phyloP scores from a whole-genome alignment of 192 early-diverging fungal genomes.

The Funneliformis geosporum region DNA sequence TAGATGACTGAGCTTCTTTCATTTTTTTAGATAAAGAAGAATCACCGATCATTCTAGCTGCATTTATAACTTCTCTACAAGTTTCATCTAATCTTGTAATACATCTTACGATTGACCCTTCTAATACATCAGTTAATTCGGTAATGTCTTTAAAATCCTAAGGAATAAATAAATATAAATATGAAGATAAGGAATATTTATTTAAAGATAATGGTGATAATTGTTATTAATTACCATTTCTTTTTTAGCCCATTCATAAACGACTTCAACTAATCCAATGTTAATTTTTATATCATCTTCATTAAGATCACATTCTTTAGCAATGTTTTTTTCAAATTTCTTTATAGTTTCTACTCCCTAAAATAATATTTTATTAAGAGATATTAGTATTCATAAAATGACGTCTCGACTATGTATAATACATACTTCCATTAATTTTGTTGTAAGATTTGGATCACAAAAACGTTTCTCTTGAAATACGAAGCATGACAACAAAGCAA shows the following conservation, averaged over 20 bases:
- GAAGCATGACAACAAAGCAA: constrained; percentile 90
- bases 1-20: constrained; percentile 81
- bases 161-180: neutral
- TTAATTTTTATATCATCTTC: constrained; percentile 27
- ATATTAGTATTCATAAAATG: neutral
- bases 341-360: constrained; percentile 67
- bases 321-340: constrained; percentile 69
- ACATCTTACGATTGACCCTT: constrained; percentile 92
- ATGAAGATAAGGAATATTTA: neutral
- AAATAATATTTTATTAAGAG: neutral
- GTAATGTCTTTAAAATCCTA: constrained; percentile 85
- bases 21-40: constrained; percentile 86
- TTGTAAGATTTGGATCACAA: constrained; percentile 64
- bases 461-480: constrained; percentile 91
- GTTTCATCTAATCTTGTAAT: constrained; percentile 94
- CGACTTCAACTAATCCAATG: constrained; percentile 87
- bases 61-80: constrained; percentile 82
- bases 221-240: constrained; percentile 43
- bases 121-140: constrained; percentile 89
- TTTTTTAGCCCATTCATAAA: constrained; percentile 97
- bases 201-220: neutral
- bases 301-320: constrained; percentile 9
- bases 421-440: constrained; percentile 51
- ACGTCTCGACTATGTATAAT: neutral
- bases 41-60: constrained; percentile 89